Evolutionary conservation across 1,139 yeast genomes (phyloP).

Genomic region (Pichia sp.): DNA sequence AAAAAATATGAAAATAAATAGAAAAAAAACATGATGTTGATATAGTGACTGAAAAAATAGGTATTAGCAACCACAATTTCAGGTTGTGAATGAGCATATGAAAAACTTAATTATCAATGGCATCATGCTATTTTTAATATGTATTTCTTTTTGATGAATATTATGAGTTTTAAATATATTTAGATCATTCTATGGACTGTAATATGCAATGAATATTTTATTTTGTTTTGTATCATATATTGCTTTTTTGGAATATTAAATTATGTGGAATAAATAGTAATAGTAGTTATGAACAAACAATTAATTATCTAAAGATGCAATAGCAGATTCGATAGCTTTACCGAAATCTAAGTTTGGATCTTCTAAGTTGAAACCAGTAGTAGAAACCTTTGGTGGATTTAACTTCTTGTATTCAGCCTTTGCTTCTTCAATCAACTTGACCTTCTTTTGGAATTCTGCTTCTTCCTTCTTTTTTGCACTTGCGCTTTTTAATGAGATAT

Average conservation of each 20-base stretch:
- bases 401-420: constrained; percentile 79
- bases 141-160: background rate
- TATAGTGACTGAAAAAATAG: background rate
- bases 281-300: background rate
- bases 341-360: constrained; percentile 88
- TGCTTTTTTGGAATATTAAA: background rate
- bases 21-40: background rate
- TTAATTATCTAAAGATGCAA: constrained; percentile 31
- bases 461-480: constrained; percentile 55
- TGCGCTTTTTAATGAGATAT: constrained; percentile 56
- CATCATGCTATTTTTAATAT: background rate
- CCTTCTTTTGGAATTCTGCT: constrained; percentile 56
- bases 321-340: constrained; percentile 41
- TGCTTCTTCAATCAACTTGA: constrained; percentile 78
- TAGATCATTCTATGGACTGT: background rate
- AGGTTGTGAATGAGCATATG: background rate
- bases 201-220: background rate
- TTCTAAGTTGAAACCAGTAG: constrained; percentile 63
- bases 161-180: background rate
- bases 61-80: background rate
- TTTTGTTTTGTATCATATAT: background rate
- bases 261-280: background rate
- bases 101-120: background rate
- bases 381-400: constrained; percentile 36
- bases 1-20: background rate